Base-by-base conservation (phyloP, 768 basidiomycete genomes). In the Pisolithus sp. region DNA sequence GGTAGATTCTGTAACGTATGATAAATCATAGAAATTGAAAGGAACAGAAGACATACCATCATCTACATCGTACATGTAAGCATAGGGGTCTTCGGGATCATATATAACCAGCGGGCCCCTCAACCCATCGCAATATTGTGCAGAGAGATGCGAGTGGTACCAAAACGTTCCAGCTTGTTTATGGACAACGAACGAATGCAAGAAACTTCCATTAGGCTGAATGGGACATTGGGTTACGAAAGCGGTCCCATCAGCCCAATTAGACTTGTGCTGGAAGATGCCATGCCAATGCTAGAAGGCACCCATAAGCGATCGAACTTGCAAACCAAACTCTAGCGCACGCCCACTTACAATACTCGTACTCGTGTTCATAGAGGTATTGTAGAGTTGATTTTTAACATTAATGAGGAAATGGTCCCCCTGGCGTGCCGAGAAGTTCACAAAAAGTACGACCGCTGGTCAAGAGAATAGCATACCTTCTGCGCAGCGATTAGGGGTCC, bases 281-380 rank as follows among this genome's bases (percentile, higher is more conserved):
- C 80, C 78, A 54, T 81, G 80, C 79, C 78, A 81, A 57, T 81
- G 79, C 80, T 81, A 45, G 41, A 42, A n/a, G 44, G 47, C 23
- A 21, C 12, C 5, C 41, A 42, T 42, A 20, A 42, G 21, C 24
- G 10, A 21, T 6, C 6, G 12, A 42, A 12, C 15, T 10, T 21
- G 21, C 40, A 5, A 41, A n/a, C 6, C n/a, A 17, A 45, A 15
- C 5, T 26, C 12, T 34, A 13, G 34, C 13, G 13, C n/a, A 23
- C 20, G 28, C n/a, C 21, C 40, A 53, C 73, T 55, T 43, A 73
- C 73, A 34, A 73, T 62, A 10, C 68, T 67, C 6, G 72, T 73
- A 21, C 57, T 46, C 36, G 62, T 56, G 4, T 70, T 61, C 71
- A 74, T 71, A 15, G 60, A 55, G 6, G 57, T 51, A 49, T 74